Conservation (phyloP, 495 filamentous ascomycete genomes). For the Bombardia bombarda region DNA sequence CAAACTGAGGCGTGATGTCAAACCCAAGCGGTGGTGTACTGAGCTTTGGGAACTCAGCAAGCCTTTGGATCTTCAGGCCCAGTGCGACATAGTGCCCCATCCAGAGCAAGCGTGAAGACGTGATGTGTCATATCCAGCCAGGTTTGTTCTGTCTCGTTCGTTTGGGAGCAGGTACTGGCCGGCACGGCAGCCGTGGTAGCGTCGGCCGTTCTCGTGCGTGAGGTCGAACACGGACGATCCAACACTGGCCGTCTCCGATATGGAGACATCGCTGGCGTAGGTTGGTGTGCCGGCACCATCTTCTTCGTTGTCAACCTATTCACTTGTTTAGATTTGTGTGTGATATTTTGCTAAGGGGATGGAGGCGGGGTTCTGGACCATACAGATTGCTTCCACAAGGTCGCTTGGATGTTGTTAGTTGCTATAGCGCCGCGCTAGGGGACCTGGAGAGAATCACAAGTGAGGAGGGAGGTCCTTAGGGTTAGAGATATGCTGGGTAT, state of each 20-base stretch:
- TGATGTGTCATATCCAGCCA: slow-evolving; percentile 19
- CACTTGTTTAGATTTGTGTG: no score
- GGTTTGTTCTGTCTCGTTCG: slow-evolving; percentile 21
- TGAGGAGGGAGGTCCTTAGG: no score
- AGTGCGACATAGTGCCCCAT: slow-evolving; percentile 37
- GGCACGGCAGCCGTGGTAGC: slow-evolving; percentile 21
- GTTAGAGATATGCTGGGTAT: no score
- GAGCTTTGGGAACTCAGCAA: slow-evolving; percentile 33
- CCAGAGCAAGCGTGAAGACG: slow-evolving; percentile 10
- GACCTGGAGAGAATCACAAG: no score
- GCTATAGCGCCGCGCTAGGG: no score
- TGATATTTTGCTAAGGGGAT: no score
- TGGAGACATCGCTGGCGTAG: neutral
- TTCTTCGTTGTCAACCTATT: no score
- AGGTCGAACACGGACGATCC: slow-evolving; percentile 21
- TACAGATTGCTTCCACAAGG: no score
- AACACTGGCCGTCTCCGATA: slow-evolving; percentile 1
- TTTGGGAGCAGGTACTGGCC: slow-evolving; percentile 22
- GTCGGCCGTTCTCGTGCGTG: slow-evolving; percentile 22
- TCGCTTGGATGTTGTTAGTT: no score
- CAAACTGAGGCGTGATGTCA: slow-evolving; percentile 30
- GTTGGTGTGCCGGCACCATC: no score
- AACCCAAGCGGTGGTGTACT: slow-evolving; percentile 40
- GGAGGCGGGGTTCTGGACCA: no score
- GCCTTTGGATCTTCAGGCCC: slow-evolving; percentile 37